A percentile compares a stretch with the other conserved stretches of the same genome.
phyloP scores from a whole-genome alignment of 208 protist species.

The Leishmania arabica region DNA sequence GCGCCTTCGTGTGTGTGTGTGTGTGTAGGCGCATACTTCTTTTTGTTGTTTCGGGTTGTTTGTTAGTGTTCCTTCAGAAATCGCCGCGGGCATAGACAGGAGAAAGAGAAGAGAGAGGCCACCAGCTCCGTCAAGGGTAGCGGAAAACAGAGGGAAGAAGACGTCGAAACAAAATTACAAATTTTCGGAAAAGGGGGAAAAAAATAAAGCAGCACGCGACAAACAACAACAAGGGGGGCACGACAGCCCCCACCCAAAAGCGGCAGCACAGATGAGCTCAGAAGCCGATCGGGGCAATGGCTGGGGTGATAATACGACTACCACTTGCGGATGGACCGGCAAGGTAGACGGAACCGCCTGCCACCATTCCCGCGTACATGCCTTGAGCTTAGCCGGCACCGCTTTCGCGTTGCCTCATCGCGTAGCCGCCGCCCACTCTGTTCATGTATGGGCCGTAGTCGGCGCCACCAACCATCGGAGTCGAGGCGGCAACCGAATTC shows the following conservation, averaged over 20 bases:
- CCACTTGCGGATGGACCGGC: not conserved
- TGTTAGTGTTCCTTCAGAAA: too few relatives aligned
- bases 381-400: conserved; percentile 1
- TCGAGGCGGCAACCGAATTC: not conserved
- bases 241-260: not conserved
- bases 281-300: conserved; percentile 16
- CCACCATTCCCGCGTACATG: not conserved
- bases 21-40: not conserved
- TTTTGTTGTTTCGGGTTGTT: not conserved
- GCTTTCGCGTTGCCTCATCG: conserved; percentile 16
- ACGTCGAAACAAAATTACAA: not conserved
- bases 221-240: not conserved
- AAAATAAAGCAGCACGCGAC: not conserved
- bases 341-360: not conserved
- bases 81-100: too few relatives aligned
- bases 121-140: too few relatives aligned
- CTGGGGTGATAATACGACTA: not conserved
- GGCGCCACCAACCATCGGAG: not conserved
- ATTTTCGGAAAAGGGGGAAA: too few relatives aligned
- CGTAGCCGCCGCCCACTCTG: conserved; percentile 7
- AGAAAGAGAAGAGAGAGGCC: too few relatives aligned
- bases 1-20: not conserved
- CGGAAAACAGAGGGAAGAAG: too few relatives aligned
- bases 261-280: not conserved
- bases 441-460: conserved; percentile 9